Evolutionary conservation across 1,139 yeast species (phyloP).

Genomic region (Cylindricascospora bacillispora): DNA sequence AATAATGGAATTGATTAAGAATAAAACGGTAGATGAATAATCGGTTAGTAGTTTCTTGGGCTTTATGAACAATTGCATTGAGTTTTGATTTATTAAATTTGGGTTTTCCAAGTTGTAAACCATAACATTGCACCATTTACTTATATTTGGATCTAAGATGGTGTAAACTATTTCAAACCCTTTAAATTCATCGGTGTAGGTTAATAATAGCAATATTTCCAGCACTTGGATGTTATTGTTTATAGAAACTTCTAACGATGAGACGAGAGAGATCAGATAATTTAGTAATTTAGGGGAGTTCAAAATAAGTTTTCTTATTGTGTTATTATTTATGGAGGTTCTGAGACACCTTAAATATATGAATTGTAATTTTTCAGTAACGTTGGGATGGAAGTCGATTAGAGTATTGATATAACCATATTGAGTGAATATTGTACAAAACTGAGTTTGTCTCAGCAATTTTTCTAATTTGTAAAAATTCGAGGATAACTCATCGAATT

Average conservation of each 20-base stretch:
- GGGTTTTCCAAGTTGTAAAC: conserved; percentile 2
- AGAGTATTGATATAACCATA: conserved; percentile 5
- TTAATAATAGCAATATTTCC: conserved; percentile 8
- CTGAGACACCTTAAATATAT: conserved; percentile 10
- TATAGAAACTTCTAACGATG: conserved; percentile 2
- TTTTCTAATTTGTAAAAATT: conserved; percentile 7
- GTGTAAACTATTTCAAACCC: conserved; percentile 1
- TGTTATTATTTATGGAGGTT: conserved; percentile 6
- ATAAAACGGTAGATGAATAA: conserved; percentile 8
- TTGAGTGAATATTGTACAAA: conserved; percentile 5
- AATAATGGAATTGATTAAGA: conserved; percentile 9
- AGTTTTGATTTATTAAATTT: conserved; percentile 1
- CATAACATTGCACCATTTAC: not conserved
- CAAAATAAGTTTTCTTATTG: conserved; percentile 5
- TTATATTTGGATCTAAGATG: conserved; percentile 1
- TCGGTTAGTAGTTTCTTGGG: conserved; percentile 8
- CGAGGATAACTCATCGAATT: no score
- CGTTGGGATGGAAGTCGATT: conserved; percentile 2
- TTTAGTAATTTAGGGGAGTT: conserved; percentile 3
- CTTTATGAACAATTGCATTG: conserved; percentile 4
- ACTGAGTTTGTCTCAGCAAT: conserved; percentile 6
- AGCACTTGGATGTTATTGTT: conserved; percentile 6
- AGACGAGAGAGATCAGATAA: conserved; percentile 3
- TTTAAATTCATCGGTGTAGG: conserved; percentile 6
- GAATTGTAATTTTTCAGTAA: conserved; percentile 4